A percentile compares a stretch with the other conserved stretches of the same genome.
Conservation (phyloP, 2,329 filamentous ascomycete genomes). For the Diaporthe eres region DNA sequence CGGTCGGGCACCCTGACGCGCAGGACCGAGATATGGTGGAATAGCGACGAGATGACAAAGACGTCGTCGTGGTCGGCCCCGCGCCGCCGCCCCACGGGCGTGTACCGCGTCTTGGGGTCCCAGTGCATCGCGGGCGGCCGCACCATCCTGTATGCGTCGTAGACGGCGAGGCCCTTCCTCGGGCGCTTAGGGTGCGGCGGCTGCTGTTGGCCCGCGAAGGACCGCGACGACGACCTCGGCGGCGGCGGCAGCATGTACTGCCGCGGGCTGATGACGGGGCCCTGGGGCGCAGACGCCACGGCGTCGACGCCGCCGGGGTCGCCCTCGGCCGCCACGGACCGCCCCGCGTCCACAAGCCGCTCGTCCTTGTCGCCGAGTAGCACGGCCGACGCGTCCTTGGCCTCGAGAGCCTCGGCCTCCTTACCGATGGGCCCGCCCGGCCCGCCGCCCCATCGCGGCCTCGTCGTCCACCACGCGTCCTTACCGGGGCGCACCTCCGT, state of each 20-base stretch:
- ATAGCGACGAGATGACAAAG: slow-evolving; percentile 72
- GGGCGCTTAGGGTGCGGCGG: slow-evolving; percentile 60
- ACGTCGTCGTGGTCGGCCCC: slow-evolving; percentile 70
- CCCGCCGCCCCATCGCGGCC: slow-evolving; percentile 74
- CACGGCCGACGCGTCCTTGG: slow-evolving; percentile 52
- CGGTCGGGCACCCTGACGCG: slow-evolving; percentile 70
- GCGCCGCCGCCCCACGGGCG: slow-evolving; percentile 66
- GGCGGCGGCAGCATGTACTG: slow-evolving; percentile 1
- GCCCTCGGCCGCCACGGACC: neutral
- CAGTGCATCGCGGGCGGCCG: slow-evolving; percentile 70
- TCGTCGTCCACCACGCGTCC: slow-evolving; percentile 73
- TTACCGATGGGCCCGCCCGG: slow-evolving; percentile 73
- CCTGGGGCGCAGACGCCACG: neutral
- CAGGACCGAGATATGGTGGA: slow-evolving; percentile 73
- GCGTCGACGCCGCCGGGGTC: neutral
- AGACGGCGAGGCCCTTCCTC: slow-evolving; percentile 70
- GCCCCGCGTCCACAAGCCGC: slow-evolving; percentile 39
- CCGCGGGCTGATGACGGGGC: neutral
- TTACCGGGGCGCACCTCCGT: slow-evolving; percentile 70
- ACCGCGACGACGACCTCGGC: slow-evolving; percentile 15
- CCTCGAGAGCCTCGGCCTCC: slow-evolving; percentile 62
- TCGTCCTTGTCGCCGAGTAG: slow-evolving; percentile 63
- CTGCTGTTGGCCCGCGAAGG: neutral
- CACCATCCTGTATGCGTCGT: slow-evolving; percentile 75
- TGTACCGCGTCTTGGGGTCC: slow-evolving; percentile 72